A percentile compares a stretch with the other conserved stretches of the same genome.
Conservation (phyloP, 2,329 filamentous ascomycete species). For the Xylariaceae sp. region DNA sequence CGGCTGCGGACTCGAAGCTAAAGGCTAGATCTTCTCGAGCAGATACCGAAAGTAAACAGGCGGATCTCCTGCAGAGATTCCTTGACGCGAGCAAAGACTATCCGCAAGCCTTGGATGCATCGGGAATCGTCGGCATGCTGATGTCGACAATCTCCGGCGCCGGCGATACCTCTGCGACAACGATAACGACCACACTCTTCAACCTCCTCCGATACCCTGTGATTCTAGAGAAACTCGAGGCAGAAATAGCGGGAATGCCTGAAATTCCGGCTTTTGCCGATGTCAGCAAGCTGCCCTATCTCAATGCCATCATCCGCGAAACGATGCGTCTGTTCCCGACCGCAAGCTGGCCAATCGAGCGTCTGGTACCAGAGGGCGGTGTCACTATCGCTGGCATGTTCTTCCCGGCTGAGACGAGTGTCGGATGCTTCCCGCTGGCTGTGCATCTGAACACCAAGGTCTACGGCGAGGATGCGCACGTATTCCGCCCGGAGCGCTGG, state of each 20-base stretch:
- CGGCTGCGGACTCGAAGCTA: slow-evolving; percentile 15
- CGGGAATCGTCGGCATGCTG: slow-evolving; percentile 21
- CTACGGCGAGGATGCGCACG: slow-evolving; percentile 20
- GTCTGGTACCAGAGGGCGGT: slow-evolving; percentile 21
- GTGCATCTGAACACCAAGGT: slow-evolving; percentile 17
- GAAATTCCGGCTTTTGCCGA: slow-evolving; percentile 19
- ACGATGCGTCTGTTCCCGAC: slow-evolving; percentile 19
- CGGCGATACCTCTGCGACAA: slow-evolving; percentile 24
- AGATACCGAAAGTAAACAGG: slow-evolving; percentile 5
- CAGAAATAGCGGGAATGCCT: slow-evolving; percentile 15
- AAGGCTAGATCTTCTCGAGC: slow-evolving; percentile 8
- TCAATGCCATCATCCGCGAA: slow-evolving; percentile 23
- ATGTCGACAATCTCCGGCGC: slow-evolving; percentile 26
- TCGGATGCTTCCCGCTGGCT: slow-evolving; percentile 20
- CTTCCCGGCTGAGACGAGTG: slow-evolving; percentile 22
- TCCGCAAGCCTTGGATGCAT: slow-evolving; percentile 18
- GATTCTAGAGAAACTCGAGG: slow-evolving; percentile 39
- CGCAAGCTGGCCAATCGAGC: slow-evolving; percentile 19
- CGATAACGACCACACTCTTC: slow-evolving; percentile 11
- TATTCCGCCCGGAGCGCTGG: slow-evolving; percentile 25
- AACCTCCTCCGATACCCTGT: slow-evolving; percentile 47
- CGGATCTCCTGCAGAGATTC: slow-evolving; percentile 22
- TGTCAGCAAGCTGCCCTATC: slow-evolving; percentile 22
- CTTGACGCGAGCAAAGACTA: slow-evolving; percentile 20
- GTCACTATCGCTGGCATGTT: slow-evolving; percentile 22